Base-by-base conservation (phyloP, 345 rosid genomes). In the Sonneratia caseolaris region DNA sequence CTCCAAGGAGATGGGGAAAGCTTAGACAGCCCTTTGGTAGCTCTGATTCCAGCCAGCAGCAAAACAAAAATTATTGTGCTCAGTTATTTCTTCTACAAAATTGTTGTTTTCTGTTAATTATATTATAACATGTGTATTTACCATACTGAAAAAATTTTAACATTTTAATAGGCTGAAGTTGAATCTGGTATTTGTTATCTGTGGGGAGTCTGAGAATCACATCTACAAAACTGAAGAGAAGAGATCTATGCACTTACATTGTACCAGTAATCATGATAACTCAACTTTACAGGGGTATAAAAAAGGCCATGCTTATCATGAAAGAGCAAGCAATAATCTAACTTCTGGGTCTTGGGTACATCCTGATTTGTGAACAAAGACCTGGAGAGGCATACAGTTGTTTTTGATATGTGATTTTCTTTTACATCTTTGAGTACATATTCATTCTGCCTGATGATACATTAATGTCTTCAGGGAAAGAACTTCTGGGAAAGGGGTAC, bases 381-480 rank as follows among this genome's bases (percentile, higher is more conserved):
- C 77, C 76, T 56, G 74, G 88, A 80, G 73, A 77, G 78, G 71
- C 89, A 81, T 70, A 70, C n/a, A 32, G 12, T 56, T 53, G 55
- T 49, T 40, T 71, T 14, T 22, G 36, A 18, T 42, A 35, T 47
- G 35, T 10, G 13, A 32, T 72, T 35, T 67, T 69, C 55, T n/a
- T 47, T 21, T 73, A 55, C 56, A 64, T 51, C 27, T 37, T 49
- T 38, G 48, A 4, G 19, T 55, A n/a, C 15, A 27, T 47, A 18
- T 42, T 7, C 35, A 19, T 43, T 21, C 19, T 43, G 67, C 61
- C 56, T 68, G 78, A 55, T 67, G 70, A 5, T 77, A 47, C 74
- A 59, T 48, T 48, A n/a, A 78, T 81, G 55, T 66, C 80, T 71
- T 45, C 91, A 95, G 93, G 51, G 87, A 80, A 56, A 94, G 79